Percentiles rank a stretch among this genome's conserved stretches.
phyloP scores from a whole-genome alignment of 2,329 filamentous ascomycete species.

The Alternaria sp. region DNA sequence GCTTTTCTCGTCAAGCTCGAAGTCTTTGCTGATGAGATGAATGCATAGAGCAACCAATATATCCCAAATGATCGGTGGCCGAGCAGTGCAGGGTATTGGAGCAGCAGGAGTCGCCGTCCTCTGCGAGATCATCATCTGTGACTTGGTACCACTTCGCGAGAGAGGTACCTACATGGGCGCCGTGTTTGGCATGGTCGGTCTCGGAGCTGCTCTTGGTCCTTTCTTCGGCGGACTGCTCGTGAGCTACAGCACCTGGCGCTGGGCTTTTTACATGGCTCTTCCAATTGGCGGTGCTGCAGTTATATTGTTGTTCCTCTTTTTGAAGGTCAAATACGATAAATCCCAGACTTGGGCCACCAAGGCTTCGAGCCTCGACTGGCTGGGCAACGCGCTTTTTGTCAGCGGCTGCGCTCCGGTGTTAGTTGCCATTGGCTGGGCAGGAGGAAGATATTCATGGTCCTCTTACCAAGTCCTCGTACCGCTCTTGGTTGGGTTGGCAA shows the following conservation, averaged over 20 bases:
- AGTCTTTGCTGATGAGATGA: neutral
- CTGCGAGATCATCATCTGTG: neutral
- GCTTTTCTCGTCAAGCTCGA: neutral
- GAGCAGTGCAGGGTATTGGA: neutral
- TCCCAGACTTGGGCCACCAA: neutral
- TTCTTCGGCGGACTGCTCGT: conserved; percentile 24
- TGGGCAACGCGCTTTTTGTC: neutral
- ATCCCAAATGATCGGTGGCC: neutral
- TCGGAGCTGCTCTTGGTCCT: conserved; percentile 21
- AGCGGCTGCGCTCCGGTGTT: neutral
- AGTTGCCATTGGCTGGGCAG: neutral
- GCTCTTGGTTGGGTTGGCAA: neutral
- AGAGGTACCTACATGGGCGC: conserved; percentile 43
- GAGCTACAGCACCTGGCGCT: conserved; percentile 47
- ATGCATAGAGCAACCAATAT: neutral
- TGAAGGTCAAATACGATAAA: conserved; percentile 14
- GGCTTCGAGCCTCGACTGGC: neutral
- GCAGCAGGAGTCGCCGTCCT: neutral
- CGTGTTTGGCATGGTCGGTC: conserved; percentile 8
- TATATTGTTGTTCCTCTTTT: neutral
- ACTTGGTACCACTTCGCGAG: neutral
- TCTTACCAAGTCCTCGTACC: neutral
- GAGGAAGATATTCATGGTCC: neutral
- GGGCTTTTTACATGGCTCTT: conserved; percentile 50
- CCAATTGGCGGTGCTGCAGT: conserved; percentile 21